Percentiles rank a stretch among this genome's conserved stretches.
Conservation (phyloP, 495 filamentous ascomycete genomes). For the Aspergillus hancockii region DNA sequence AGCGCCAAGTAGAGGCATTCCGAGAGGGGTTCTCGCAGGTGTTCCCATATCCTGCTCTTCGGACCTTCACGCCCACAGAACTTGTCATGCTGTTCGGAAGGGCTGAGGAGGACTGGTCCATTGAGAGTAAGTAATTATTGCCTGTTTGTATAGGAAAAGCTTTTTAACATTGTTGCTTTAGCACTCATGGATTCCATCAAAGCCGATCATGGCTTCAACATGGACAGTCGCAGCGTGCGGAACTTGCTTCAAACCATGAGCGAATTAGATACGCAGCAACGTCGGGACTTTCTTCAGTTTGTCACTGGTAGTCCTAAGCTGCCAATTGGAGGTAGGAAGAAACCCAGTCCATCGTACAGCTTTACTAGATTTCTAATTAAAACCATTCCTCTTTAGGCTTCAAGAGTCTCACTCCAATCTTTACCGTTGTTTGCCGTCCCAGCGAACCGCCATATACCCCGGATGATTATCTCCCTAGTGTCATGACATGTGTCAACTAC, state of each 20-base stretch:
- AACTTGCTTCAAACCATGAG: slow-evolving; percentile 97
- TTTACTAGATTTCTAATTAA: slow-evolving; percentile 22
- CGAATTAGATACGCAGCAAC: slow-evolving; percentile 70
- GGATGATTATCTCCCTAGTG: slow-evolving; percentile 95
- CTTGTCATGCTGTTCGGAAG: slow-evolving; percentile 95
- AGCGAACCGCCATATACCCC: slow-evolving; percentile 92
- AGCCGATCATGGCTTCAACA: slow-evolving; percentile 99
- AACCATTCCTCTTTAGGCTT: slow-evolving; percentile 72
- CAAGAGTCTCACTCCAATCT: slow-evolving; percentile 94
- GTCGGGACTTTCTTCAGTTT: slow-evolving; percentile 96
- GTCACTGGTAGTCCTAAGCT: slow-evolving; percentile 98
- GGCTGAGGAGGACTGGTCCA: slow-evolving; percentile 94
- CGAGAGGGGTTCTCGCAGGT: slow-evolving; percentile 90
- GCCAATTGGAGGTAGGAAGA: slow-evolving; percentile 85
- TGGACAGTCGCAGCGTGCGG: slow-evolving; percentile 95
- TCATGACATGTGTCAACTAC: slow-evolving; percentile 99
- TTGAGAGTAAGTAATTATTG: slow-evolving; percentile 72
- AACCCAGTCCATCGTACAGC: slow-evolving; percentile 4
- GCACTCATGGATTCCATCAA: slow-evolving; percentile 98
- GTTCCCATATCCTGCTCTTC: slow-evolving; percentile 90
- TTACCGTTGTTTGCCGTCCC: slow-evolving; percentile 98
- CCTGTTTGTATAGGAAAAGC: background rate
- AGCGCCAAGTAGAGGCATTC: slow-evolving; percentile 89
- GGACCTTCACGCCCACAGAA: slow-evolving; percentile 94
- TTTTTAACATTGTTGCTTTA: slow-evolving; percentile 38